Conservation (phyloP, 768 basidiomycete species). For the Trametes elegans region DNA sequence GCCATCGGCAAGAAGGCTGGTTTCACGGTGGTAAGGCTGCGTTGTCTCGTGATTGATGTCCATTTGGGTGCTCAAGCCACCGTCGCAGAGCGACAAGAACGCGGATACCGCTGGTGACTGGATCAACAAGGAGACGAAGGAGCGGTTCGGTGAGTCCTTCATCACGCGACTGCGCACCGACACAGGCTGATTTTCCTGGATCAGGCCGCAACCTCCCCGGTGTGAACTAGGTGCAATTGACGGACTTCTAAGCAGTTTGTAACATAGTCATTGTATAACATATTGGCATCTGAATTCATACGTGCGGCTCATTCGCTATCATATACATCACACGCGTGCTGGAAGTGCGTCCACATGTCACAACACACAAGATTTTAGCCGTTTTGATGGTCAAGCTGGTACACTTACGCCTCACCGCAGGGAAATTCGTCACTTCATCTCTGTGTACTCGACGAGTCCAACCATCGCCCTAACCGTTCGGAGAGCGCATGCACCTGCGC, state of each 20-base stretch:
- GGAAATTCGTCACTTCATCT: too few species aligned
- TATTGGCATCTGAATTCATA: too few species aligned
- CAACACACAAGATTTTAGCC: background rate
- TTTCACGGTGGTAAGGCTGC: slow-evolving; percentile 25
- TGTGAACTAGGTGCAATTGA: slow-evolving; percentile 16
- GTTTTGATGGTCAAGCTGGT: too few species aligned
- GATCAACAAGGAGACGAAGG: slow-evolving; percentile 25
- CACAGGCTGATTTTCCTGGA: background rate
- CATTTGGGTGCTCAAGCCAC: too few species aligned
- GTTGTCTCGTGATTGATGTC: too few species aligned
- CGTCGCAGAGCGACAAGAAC: slow-evolving; percentile 26
- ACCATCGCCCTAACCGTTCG: background rate
- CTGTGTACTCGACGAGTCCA: background rate
- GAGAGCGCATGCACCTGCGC: background rate
- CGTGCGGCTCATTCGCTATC: too few species aligned
- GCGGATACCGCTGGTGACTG: slow-evolving; percentile 29
- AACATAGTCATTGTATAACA: background rate
- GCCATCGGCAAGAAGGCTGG: slow-evolving; percentile 25
- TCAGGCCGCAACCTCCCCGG: slow-evolving; percentile 27
- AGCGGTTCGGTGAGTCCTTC: slow-evolving; percentile 18
- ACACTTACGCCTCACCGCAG: too few species aligned
- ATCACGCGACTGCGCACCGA: background rate
- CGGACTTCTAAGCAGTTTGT: background rate
- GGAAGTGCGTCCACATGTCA: background rate
- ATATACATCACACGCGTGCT: background rate